Conservation (phyloP, 2,329 filamentous ascomycete species). For the Teratosphaeria destructans region DNA sequence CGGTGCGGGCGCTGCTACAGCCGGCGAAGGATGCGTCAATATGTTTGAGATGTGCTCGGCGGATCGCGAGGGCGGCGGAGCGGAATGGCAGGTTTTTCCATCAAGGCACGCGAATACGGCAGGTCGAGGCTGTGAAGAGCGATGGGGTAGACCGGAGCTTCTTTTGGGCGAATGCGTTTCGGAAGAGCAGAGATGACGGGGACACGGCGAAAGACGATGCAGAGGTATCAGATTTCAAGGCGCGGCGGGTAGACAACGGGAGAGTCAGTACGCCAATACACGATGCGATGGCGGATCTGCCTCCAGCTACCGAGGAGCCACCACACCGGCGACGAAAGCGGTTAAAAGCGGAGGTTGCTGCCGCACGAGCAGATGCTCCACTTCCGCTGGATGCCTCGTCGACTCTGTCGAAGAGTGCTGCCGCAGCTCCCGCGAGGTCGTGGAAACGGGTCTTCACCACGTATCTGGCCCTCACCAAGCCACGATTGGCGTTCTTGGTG, state of each 20-base stretch:
- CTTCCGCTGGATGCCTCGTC: slow-evolving; percentile 52
- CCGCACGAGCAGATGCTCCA: slow-evolving; percentile 10
- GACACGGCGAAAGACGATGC: not conserved
- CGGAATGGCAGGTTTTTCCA: slow-evolving; percentile 10
- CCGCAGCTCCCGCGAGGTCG: slow-evolving; percentile 45
- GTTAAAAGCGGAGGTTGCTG: slow-evolving; percentile 20
- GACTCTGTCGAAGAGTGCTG: slow-evolving; percentile 47
- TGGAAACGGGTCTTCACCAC: slow-evolving; percentile 61
- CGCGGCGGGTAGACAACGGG: not conserved
- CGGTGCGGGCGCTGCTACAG: slow-evolving; percentile 5
- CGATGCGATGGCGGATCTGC: not conserved
- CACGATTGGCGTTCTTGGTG: slow-evolving; percentile 81
- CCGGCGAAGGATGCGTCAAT: slow-evolving; percentile 7
- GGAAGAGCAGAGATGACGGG: slow-evolving; percentile 2
- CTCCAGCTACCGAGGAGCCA: slow-evolving; percentile 13
- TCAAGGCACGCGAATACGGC: slow-evolving; percentile 9
- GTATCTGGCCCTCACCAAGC: slow-evolving; percentile 88
- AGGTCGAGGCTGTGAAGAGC: slow-evolving; percentile 13
- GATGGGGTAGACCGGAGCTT: slow-evolving; percentile 22
- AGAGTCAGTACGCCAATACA: not conserved
- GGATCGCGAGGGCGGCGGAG: slow-evolving; percentile 12
- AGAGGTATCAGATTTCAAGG: not conserved
- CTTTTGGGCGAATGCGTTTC: slow-evolving; percentile 26
- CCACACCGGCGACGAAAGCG: slow-evolving; percentile 25
- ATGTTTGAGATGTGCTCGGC: slow-evolving; percentile 20